Percentiles rank a stretch among this genome's conserved stretches.
phyloP scores from a whole-genome alignment of 2,329 filamentous ascomycete genomes.

The Diaporthe ilicicola region DNA sequence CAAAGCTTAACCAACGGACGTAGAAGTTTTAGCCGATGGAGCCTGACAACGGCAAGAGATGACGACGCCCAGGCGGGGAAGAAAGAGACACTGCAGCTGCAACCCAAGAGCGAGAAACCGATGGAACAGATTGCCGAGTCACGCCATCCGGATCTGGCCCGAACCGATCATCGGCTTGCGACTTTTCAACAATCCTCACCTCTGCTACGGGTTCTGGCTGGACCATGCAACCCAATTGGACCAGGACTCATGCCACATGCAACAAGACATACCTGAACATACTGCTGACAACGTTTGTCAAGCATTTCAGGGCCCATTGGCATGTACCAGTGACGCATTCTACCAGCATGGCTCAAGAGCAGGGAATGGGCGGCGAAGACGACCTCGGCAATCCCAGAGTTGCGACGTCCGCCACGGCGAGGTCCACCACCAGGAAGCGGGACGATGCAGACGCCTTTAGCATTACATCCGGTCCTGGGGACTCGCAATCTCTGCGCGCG shows the following conservation, averaged over 20 bases:
- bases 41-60: not conserved
- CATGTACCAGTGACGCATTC: not conserved
- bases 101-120: not conserved
- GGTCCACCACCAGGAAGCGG: not conserved
- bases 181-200: not conserved
- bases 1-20: not conserved
- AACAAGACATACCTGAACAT: too few relatives aligned
- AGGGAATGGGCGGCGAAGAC: not conserved
- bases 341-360: not conserved
- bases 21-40: not conserved
- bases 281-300: not conserved
- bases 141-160: not conserved
- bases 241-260: too few relatives aligned
- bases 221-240: too few relatives aligned
- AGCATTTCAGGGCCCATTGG: too few relatives aligned
- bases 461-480: not conserved
- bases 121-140: not conserved
- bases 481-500: not conserved
- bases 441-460: not conserved
- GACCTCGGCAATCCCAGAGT: not conserved
- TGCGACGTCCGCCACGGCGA: not conserved
- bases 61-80: slow-evolving; percentile 8
- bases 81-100: too few relatives aligned
- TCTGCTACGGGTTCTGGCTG: too few relatives aligned
- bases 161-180: not conserved